Evolutionary conservation across 768 basidiomycete species (phyloP).

Genomic region (Trametes gibbosa): DNA sequence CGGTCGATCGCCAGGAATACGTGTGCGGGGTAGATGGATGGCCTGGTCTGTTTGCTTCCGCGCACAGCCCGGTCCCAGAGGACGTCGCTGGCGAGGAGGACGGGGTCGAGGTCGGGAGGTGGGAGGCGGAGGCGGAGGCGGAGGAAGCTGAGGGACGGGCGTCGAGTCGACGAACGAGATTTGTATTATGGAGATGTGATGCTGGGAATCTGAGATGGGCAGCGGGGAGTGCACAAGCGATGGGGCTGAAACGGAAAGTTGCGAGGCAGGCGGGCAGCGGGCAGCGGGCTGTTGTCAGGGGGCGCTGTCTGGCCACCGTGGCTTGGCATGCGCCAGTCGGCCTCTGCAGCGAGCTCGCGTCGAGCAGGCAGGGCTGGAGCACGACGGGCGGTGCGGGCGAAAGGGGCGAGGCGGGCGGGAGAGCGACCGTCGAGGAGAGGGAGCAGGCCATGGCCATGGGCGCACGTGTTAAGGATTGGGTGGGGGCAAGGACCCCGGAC

Average conservation of each 20-base stretch:
- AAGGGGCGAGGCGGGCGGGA: neutral
- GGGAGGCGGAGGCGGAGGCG: neutral
- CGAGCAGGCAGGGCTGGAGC: neutral
- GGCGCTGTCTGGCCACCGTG: neutral
- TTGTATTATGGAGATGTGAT: constrained; percentile 16
- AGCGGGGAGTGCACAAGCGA: constrained; percentile 8
- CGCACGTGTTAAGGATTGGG: constrained; percentile 23
- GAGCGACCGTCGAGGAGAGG: neutral
- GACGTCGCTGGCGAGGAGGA: neutral
- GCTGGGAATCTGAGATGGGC: constrained; percentile 15
- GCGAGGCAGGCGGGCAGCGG: too few relatives aligned
- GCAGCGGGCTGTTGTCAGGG: constrained; percentile 10
- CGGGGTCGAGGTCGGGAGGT: too few relatives aligned
- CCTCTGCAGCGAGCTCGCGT: neutral
- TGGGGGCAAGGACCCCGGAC: constrained; percentile 22
- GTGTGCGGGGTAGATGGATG: constrained; percentile 10
- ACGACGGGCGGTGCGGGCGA: neutral
- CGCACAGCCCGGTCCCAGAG: constrained; percentile 15
- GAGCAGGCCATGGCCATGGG: constrained; percentile 3
- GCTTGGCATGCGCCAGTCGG: neutral
- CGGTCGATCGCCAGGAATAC: constrained; percentile 13
- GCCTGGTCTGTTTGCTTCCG: constrained; percentile 14
- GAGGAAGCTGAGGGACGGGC: constrained; percentile 7
- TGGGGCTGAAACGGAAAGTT: constrained; percentile 18
- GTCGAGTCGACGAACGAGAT: constrained; percentile 6